Base-by-base conservation (phyloP, 352 stramenopile species). In the Elongisporangium senticosum region DNA sequence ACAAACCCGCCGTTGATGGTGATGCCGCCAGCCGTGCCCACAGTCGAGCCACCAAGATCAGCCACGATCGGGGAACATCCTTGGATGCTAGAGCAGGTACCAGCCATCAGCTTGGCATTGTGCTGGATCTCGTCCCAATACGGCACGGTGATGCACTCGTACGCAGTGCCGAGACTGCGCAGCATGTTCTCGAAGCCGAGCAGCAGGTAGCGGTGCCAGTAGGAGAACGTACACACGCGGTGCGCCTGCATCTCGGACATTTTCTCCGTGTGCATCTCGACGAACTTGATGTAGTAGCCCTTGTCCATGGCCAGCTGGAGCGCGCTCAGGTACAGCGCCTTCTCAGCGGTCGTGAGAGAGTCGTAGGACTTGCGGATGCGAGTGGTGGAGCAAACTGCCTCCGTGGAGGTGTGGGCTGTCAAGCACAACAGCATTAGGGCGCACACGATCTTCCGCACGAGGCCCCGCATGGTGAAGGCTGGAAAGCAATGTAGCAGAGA, bases 301-400 rank as follows among this genome's bases (percentile, higher is more conserved):
- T 87, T 66, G 55, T 96, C 83, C 87, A 95, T 96, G 2, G 79
- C 63, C 11, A 58, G 74, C 26, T 79, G 75, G 49, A 96, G 68
- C 17, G 87, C 87, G 11, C 77, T 74, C 28, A 94, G 56, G 64
- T 95, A 96, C 22, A 92, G 11, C 1, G 80, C 66, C 58, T 92
- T 92, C 60, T 96, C 85, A 4, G 63, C 24, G 4, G 65, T 64
- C 7, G 79, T 68, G 53, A 91, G 58, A 10, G 61, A 49, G 3
- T 94, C 81, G 84, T 84, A 96, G 15, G 86, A 73, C 62, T 85
- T 89, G 20, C 86, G 83, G 28, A 93, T 86, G 15, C 86, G 84
- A 0, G 74, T 53, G 0, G 68, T 69, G n/a, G 73, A 79, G 13
- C 19, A 52, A 2, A 17, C 33, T 17, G 33, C 33, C 33, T 43